phyloP scores from a whole-genome alignment of 768 basidiomycete species.

The Termitomyces sp. region DNA sequence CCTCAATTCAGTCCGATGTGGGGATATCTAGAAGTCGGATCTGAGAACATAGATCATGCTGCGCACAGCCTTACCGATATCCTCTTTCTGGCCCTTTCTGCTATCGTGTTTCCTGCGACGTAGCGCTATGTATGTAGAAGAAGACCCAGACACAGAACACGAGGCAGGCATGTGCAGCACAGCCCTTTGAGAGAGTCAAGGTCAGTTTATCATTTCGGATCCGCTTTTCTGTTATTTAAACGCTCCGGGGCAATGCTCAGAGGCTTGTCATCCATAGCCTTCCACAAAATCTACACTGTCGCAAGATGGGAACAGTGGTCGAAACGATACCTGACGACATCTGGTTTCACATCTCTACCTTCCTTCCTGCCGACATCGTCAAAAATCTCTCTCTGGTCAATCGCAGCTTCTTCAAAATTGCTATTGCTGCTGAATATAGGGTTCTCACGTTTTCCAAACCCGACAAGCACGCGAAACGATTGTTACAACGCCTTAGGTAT shows the following conservation, averaged over 20 bases:
- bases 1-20: not conserved
- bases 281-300: too few species aligned
- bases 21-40: not conserved
- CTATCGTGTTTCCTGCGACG: not conserved
- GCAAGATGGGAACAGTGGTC: constrained; percentile 1
- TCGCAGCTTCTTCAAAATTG: constrained; percentile 15
- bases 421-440: constrained; percentile 15
- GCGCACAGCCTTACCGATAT: not conserved
- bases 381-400: constrained; percentile 16
- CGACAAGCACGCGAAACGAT: constrained; percentile 15
- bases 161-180: not conserved
- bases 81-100: not conserved
- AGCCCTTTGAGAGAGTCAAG: not conserved
- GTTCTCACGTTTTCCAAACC: constrained; percentile 15
- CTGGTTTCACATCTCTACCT: constrained; percentile 16
- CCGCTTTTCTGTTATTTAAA: not conserved
- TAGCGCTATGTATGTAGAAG: not conserved
- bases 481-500: constrained; percentile 19
- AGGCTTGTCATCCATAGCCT: not conserved
- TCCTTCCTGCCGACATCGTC: constrained; percentile 13
- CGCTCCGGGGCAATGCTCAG: not conserved
- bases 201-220: not conserved
- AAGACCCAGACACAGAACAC: not conserved
- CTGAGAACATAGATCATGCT: not conserved
- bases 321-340: constrained; percentile 17